Base-by-base conservation (phyloP, 352 stramenopile species). In the Phytophthora capsici region DNA sequence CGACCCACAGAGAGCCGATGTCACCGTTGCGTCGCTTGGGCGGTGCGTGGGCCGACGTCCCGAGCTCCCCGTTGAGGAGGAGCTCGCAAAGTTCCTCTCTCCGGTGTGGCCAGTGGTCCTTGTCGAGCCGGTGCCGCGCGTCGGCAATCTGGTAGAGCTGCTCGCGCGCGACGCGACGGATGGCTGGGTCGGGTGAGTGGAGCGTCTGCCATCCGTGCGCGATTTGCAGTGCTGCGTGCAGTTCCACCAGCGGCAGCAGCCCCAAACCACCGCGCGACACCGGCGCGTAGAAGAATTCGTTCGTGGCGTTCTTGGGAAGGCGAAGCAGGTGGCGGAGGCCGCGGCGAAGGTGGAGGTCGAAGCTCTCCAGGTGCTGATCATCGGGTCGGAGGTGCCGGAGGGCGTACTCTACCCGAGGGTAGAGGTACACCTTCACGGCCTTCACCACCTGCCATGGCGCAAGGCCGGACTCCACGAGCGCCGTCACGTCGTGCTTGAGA, bases 121-220 rank as follows among this genome's bases (percentile, higher is more conserved):
- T n/a, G 25, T 63, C 37, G 0, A 63, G 36, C 0, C 34, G 34
- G 22, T 55, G 32, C 1, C 52, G 47, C 25, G 2, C 12, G 38
- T 54, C 30, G 1, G 63, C 50, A 25, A 66, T 54, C 43, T 65
- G 54, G 0, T 2, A n/a, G 34, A 71, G 25, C 36, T 71, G 55
- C 54, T 17, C 19, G 30, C 47, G 26, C 25, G 53, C 61, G 30
- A 66, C 48, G 10, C 40, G 30, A 2, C 5, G 45, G 41, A 59
- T 44, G 40, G 40, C 37, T 13, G 32, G 50, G 59, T 61, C 51
- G 1, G 8, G 4, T 0, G 59, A 58, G 52, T 69, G 8, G 0
- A 69, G 45, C 52, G 57, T 63, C 38, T 63, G 46, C 52, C 51
- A 68, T 10, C 45, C 46, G 20, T 69, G 52, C 1, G 22, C 45